Evolutionary conservation across 2,329 filamentous ascomycete genomes (phyloP).

Genomic region (Golovinomyces cichoracearum): DNA sequence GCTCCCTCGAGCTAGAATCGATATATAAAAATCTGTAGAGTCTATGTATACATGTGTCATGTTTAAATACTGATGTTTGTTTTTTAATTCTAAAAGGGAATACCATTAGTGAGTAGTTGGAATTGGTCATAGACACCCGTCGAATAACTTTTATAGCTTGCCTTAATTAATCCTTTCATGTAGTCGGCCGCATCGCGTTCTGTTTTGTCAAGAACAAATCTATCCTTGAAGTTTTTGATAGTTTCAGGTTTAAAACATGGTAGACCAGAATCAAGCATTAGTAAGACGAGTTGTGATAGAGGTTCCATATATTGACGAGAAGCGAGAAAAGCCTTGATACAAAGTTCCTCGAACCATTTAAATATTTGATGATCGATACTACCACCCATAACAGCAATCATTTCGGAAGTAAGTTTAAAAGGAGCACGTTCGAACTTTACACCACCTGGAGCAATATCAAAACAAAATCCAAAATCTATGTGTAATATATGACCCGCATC

Average conservation of each 20-base stretch:
- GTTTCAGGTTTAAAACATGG: slow-evolving; percentile 97
- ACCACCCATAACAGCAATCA: slow-evolving; percentile 98
- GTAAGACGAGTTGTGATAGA: slow-evolving; percentile 62
- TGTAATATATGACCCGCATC: slow-evolving; percentile 91
- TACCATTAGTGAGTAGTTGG: slow-evolving; percentile 88
- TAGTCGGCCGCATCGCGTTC: slow-evolving; percentile 88
- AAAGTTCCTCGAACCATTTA: slow-evolving; percentile 88
- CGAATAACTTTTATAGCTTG: slow-evolving; percentile 70
- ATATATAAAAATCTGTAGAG: too few species aligned
- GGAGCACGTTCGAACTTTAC: slow-evolving; percentile 94
- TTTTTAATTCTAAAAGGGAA: slow-evolving; percentile 37
- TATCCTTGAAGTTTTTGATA: slow-evolving; percentile 69
- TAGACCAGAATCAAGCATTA: slow-evolving; percentile 90
- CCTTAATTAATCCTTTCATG: slow-evolving; percentile 69
- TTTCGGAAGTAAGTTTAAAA: slow-evolving; percentile 92
- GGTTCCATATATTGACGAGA: slow-evolving; percentile 68
- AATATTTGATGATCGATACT: slow-evolving; percentile 64
- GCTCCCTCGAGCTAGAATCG: too few species aligned
- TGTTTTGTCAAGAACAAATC: slow-evolving; percentile 75
- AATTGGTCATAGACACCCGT: slow-evolving; percentile 96
- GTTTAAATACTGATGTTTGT: too few species aligned
- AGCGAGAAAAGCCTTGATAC: slow-evolving; percentile 82
- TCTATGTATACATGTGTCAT: too few species aligned
- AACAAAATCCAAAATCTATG: slow-evolving; percentile 98
- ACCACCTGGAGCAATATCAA: slow-evolving; percentile 90